Base-by-base conservation (phyloP, 257 asterid genomes). In the Sherardia arvensis region DNA sequence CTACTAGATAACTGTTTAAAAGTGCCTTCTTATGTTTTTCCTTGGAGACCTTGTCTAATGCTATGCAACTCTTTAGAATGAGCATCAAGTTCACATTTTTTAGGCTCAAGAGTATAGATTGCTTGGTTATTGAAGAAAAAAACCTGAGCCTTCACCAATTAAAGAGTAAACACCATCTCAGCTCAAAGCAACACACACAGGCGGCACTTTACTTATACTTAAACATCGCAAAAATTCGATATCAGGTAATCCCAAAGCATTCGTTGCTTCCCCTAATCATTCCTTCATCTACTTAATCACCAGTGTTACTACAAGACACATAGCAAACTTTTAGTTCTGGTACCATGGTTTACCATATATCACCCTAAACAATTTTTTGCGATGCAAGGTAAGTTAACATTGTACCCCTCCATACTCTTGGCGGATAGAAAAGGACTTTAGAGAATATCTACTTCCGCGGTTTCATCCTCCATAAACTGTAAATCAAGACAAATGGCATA, bases 381-480 rank as follows among this genome's bases (percentile, higher is more conserved):
- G 14, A 26, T 55, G 34, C n/a, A n/a, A 55, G 36, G 9, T 25
- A n/a, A n/a, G 34, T 26, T 55, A 26, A 25, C 17, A 38, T n/a
- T 38, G 47, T 38, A 38, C 47, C 14, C 47, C 47, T 3, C 17
- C 20, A 27, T 14, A 20, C 25, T 15, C 7, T 43, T 14, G 51
- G 59, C 69, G 29, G 53, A 7, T 36, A 33, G 22, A 21, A 17
- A 10, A 34, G 25, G 30, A 57, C 34, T 63, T 89, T 85, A 88
- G 63, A 79, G 81, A 0, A 86, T 81, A 74, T 88, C 97, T 72
- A 86, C 92, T 64, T 81, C 92, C 66, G 56, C 79, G 18, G 67
- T 49, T 77, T 86, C 95, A 70, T 87, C 93, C 29, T 88, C 95
- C 74, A 83, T 73, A 69, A 71, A 71, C 98, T 92, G 95, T 87